A percentile compares a stretch with the other conserved stretches of the same genome.
These are phyloP conservation scores for Apostasia shenzhenica DNA, from an alignment of 106 monocot genomes.

Conservation along the genomic window DNA sequence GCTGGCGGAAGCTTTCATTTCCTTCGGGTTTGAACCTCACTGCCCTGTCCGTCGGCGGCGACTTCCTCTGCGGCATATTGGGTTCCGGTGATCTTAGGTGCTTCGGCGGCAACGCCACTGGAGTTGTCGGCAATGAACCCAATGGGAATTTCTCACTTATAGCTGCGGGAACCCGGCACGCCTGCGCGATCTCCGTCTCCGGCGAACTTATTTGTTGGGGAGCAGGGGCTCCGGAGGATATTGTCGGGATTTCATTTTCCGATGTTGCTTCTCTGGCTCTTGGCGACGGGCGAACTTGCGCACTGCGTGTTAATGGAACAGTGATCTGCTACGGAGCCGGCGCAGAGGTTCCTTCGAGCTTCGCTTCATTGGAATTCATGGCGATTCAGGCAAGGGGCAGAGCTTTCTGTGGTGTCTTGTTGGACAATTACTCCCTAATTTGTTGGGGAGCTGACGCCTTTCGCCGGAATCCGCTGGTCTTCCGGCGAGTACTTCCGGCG, in stretches of 20 bases:
- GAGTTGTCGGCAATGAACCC: constrained; percentile 36
- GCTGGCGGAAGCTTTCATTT: constrained; percentile 40
- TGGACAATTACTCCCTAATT: constrained; percentile 32
- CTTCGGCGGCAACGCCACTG: constrained; percentile 31
- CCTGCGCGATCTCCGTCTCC: constrained; percentile 36
- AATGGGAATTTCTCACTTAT: constrained; percentile 18
- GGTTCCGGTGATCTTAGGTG: constrained; percentile 24
- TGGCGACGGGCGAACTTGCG: constrained; percentile 54
- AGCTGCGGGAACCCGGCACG: constrained; percentile 56
- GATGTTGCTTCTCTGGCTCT: constrained; percentile 28
- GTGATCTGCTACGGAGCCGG: constrained; percentile 51
- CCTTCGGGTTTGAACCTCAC: constrained; percentile 14
- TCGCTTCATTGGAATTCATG: constrained; percentile 26
- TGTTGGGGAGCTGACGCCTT: constrained; percentile 67
- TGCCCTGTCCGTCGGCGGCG: constrained; percentile 55
- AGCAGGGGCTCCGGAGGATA: constrained; percentile 14
- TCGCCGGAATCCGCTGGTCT: constrained; percentile 20
- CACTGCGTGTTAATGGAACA: constrained; percentile 19
- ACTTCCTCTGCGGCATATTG: constrained; percentile 56
- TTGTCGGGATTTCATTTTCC: not conserved
- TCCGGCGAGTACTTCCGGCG: constrained; percentile 47
- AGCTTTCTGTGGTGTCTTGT: constrained; percentile 57
- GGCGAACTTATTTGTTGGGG: constrained; percentile 58
- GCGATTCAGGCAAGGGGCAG: constrained; percentile 45
- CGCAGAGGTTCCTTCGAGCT: constrained; percentile 6